These are phyloP conservation scores for Fonsecaea erecta DNA, from an alignment of 2,329 filamentous ascomycete genomes.

Conservation along the genomic window DNA sequence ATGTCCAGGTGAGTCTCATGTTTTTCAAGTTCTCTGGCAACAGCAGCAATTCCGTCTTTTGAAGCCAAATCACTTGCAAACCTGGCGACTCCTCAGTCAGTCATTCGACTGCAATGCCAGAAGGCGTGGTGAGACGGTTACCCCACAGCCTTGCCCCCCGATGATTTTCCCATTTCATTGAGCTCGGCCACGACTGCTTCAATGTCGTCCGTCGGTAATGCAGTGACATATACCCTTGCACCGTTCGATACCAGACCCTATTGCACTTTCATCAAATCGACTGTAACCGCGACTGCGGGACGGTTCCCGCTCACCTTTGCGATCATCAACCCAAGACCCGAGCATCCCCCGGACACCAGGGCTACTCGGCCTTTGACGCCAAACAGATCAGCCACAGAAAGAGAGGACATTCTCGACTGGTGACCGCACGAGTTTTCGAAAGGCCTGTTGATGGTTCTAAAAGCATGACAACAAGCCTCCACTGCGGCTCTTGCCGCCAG, in stretches of 20 bases:
- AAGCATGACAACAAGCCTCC: background rate
- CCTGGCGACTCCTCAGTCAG: constrained; percentile 27
- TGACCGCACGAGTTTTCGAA: background rate
- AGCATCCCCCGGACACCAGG: constrained; percentile 52
- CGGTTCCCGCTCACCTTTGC: constrained; percentile 42
- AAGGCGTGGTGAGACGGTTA: constrained; percentile 29
- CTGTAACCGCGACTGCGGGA: background rate
- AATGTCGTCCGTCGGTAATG: constrained; percentile 50
- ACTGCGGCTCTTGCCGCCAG: constrained; percentile 15
- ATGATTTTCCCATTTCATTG: constrained; percentile 44
- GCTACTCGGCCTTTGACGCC: constrained; percentile 50
- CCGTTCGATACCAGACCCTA: constrained; percentile 52
- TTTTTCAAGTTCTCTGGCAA: constrained; percentile 43
- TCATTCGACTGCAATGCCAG: background rate
- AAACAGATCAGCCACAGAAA: constrained; percentile 38
- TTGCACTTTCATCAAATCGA: background rate
- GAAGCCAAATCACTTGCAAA: constrained; percentile 45
- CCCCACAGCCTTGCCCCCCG: constrained; percentile 49
- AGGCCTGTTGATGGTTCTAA: constrained; percentile 2
- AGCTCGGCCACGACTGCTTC: constrained; percentile 46
- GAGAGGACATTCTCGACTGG: constrained; percentile 12
- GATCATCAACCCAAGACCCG: constrained; percentile 56
- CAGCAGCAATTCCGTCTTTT: constrained; percentile 48
- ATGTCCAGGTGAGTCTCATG: constrained; percentile 53
- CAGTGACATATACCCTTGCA: constrained; percentile 54